Evolutionary conservation across 306 rosid genomes (phyloP).

Genomic region (Ormosia emarginata): DNA sequence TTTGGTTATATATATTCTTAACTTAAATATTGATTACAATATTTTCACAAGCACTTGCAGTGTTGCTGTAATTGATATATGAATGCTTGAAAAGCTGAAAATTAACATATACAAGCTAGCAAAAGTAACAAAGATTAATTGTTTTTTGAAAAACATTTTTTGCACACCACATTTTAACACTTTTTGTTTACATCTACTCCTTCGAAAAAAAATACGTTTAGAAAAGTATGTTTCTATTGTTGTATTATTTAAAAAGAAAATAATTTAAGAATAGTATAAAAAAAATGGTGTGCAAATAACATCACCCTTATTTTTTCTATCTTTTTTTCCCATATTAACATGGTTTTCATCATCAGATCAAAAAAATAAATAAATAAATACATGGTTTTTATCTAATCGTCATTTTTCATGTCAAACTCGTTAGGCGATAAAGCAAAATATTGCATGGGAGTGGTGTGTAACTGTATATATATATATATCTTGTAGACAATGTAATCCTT

Average conservation of each 20-base stretch:
- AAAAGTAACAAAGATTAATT: background rate
- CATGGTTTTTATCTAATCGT: background rate
- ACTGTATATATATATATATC: background rate
- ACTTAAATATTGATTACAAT: background rate
- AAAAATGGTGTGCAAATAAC: no score
- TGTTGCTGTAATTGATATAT: no score
- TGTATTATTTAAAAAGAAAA: no score
- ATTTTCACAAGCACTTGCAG: background rate
- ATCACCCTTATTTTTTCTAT: background rate
- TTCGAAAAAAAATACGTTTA: no score
- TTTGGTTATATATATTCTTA: background rate
- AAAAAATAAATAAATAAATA: background rate
- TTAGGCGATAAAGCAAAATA: constrained; percentile 4
- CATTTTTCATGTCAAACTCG: background rate
- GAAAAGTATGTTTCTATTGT: no score
- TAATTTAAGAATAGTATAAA: no score
- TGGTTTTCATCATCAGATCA: no score
- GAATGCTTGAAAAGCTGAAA: background rate
- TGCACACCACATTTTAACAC: no score
- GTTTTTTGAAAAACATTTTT: no score
- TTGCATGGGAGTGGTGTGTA: constrained; percentile 25
- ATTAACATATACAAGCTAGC: background rate
- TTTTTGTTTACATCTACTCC: no score
- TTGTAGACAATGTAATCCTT: constrained; percentile 29
- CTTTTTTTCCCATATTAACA: no score